Percentiles rank a stretch among this genome's conserved stretches.
These are phyloP conservation scores for Pulicaria dysenterica DNA, from an alignment of 129 eudicot genomes.

Conservation along the genomic window DNA sequence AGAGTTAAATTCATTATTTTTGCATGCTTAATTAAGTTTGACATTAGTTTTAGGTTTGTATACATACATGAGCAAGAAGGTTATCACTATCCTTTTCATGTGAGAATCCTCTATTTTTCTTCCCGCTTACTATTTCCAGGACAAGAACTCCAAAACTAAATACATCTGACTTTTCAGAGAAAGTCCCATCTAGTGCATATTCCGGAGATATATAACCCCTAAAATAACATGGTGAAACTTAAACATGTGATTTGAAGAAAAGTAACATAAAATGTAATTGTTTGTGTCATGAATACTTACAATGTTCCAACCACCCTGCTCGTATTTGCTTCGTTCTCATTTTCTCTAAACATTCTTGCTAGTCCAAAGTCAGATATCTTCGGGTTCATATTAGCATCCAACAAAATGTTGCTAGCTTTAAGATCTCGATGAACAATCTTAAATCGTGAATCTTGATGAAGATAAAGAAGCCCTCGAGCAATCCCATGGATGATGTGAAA, in stretches of 20 bases:
- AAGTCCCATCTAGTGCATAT: conserved; percentile 33
- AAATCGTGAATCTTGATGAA: conserved; percentile 42
- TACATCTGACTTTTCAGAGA: conserved; percentile 36
- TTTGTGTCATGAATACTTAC: conserved; percentile 17
- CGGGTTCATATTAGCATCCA: conserved; percentile 28
- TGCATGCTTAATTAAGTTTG: background rate
- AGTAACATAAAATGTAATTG: background rate
- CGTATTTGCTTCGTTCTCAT: conserved; percentile 38
- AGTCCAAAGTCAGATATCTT: conserved; percentile 43
- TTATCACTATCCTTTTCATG: conserved; percentile 10
- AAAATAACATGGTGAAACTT: background rate
- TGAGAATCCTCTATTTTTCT: conserved; percentile 36
- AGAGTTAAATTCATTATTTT: background rate
- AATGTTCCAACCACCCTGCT: conserved; percentile 36
- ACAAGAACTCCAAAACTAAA: conserved; percentile 36
- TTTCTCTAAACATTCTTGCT: conserved; percentile 40
- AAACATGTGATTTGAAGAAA: background rate
- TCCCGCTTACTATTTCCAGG: conserved; percentile 35
- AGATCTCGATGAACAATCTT: conserved; percentile 25
- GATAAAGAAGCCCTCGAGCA: conserved; percentile 43
- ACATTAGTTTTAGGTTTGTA: background rate
- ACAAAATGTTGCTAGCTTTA: conserved; percentile 23
- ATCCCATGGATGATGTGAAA: conserved; percentile 40
- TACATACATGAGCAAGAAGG: conserved; percentile 38
- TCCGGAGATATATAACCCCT: conserved; percentile 38